Evolutionary conservation across 2,329 filamentous ascomycete genomes (phyloP).

Genomic region (Nemania abortiva): DNA sequence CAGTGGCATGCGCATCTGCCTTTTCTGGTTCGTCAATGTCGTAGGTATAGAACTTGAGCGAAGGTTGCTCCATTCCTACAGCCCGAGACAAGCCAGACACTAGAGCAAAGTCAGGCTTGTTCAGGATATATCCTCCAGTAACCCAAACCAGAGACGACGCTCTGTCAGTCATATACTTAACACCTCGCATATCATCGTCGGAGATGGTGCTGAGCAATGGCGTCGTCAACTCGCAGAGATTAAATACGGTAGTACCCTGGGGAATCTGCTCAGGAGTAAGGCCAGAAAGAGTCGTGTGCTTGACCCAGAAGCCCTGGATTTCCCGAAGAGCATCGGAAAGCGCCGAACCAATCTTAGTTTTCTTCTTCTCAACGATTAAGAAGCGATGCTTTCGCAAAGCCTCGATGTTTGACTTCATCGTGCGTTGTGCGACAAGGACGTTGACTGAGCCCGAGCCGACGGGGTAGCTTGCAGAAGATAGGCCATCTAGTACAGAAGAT

Average conservation of each 20-base stretch:
- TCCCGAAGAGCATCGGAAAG: conserved; percentile 3
- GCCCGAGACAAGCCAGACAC: conserved; percentile 32
- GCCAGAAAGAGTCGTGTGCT: conserved; percentile 6
- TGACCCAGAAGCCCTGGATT: not conserved
- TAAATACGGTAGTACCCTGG: conserved; percentile 21
- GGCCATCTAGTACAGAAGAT: no score
- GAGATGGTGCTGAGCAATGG: conserved; percentile 30
- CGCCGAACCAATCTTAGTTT: conserved; percentile 7
- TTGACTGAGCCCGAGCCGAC: no score
- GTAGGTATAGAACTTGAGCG: conserved; percentile 35
- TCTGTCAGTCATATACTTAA: conserved; percentile 37
- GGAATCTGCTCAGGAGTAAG: conserved; percentile 24
- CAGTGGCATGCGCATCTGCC: conserved; percentile 1
- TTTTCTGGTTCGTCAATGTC: conserved; percentile 33
- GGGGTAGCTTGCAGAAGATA: no score
- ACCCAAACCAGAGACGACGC: conserved; percentile 35
- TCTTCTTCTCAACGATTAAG: conserved; percentile 31
- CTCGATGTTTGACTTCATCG: not conserved
- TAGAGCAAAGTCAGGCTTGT: conserved; percentile 30
- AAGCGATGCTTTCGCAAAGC: conserved; percentile 16
- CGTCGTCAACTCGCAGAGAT: conserved; percentile 24
- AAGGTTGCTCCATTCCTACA: conserved; percentile 40
- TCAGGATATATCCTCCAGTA: conserved; percentile 24
- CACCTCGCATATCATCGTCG: conserved; percentile 29
- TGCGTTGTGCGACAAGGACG: no score